Evolutionary conservation across 371 early-diverging fungal species (phyloP), one percentile per base, ranked within the genome.

Genomic region (Mucor ambiguus): DNA sequence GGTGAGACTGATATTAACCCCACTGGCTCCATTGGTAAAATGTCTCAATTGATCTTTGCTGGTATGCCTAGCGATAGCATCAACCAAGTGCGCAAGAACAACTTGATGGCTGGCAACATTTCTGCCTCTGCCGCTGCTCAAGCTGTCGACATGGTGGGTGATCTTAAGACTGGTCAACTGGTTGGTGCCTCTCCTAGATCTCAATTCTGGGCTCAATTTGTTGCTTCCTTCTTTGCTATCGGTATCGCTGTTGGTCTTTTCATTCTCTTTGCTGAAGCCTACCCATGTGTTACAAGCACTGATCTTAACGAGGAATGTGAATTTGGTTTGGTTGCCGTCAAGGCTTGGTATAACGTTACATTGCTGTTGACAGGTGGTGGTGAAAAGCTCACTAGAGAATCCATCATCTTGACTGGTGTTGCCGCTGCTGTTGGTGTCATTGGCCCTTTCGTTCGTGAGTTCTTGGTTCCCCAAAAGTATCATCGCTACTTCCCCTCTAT

Each of bases 1-100:
- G 90, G 87, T 75, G 87, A 86, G 59, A 90, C 89, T 4, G 89
- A 88, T 78, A 90, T 90, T 63, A 90, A 87, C 60, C 90, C 90
- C 20, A 76, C 81, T 33, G 85, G 86, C 41, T 76, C 83, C 35
- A 77, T 90, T 37, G 87, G 85, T 65, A 90, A 88, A 69, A 85
- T 87, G 67, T 76, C 85, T 30, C 87, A 90, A 76, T 67, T 87
- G 10, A 77, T 85, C 38, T 90, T 90, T 73, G 78, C 85, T 33
- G 69, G 73, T n/a, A 76, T 89, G 64, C 88, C 89, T 26, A 77
- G 74, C 28, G 65, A 68, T 14, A 66, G 54, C n/a, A 33, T 78
- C 38, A n/a, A 66, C 11, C 64, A 69, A 54, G 61, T 83, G 22
- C 86, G 84, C 58, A 82, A 79, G 72, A 77, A 77, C 69, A 87